These are phyloP conservation scores for Fusarium siculi DNA, from an alignment of 2,329 filamentous ascomycete species.

Conservation along the genomic window DNA sequence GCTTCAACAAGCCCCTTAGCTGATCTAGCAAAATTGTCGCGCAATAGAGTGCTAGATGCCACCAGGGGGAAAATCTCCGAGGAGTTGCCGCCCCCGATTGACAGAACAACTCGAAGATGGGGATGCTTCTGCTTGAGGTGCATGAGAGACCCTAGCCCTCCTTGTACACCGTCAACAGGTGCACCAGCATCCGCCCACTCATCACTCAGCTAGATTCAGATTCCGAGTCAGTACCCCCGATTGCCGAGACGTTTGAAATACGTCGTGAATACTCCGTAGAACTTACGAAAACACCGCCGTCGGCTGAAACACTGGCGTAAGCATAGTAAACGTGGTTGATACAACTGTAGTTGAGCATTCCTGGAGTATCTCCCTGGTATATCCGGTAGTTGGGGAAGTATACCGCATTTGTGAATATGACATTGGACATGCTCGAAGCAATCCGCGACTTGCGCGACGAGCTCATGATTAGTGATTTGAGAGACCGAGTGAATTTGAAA, in stretches of 20 bases:
- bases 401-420: constrained; percentile 77
- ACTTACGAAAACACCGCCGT: constrained; percentile 80
- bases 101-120: constrained; percentile 79
- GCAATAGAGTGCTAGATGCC: constrained; percentile 66
- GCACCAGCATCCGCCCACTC: constrained; percentile 80
- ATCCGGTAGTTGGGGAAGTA: constrained; percentile 86
- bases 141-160: constrained; percentile 78
- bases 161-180: constrained; percentile 76
- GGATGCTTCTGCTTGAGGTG: constrained; percentile 76
- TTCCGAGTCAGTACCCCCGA: constrained; percentile 41
- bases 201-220: constrained; percentile 72
- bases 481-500: neutral
- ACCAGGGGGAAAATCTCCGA: constrained; percentile 75
- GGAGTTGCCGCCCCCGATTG: constrained; percentile 76
- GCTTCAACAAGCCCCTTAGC: constrained; percentile 74
- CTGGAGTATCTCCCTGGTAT: constrained; percentile 78
- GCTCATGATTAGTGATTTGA: constrained; percentile 50
- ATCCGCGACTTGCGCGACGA: constrained; percentile 59
- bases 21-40: constrained; percentile 77
- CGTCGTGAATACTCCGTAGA: neutral
- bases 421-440: constrained; percentile 54
- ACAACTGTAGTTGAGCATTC: constrained; percentile 77
- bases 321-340: constrained; percentile 87
- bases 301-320: constrained; percentile 77
- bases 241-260: constrained; percentile 9